Evolutionary conservation across 1,284 basidiomycete species (phyloP).

Genomic region (Phellopilus nigrolimitatus): DNA sequence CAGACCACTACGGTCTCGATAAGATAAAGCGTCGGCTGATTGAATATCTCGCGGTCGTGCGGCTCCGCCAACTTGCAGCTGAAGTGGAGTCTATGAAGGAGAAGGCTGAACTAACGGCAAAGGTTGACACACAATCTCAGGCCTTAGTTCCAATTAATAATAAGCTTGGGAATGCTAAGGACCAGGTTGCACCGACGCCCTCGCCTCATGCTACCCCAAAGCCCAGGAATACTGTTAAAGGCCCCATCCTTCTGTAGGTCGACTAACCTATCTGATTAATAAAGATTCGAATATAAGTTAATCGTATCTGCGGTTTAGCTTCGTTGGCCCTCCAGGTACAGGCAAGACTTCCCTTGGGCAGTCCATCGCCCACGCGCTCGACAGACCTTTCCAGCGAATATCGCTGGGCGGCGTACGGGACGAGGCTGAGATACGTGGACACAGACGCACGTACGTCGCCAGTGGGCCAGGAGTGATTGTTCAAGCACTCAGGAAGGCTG

Average conservation of each 20-base stretch:
- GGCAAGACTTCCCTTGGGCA: slow-evolving; percentile 86
- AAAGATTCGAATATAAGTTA: too few species aligned
- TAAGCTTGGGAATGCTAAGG: slow-evolving; percentile 7
- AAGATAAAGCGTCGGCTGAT: slow-evolving; percentile 88
- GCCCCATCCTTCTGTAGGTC: slow-evolving; percentile 76
- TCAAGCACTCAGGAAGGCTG: slow-evolving; percentile 84
- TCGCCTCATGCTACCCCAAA: slow-evolving; percentile 16
- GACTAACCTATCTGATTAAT: too few species aligned
- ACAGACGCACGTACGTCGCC: slow-evolving; percentile 87
- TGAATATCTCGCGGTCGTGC: slow-evolving; percentile 85
- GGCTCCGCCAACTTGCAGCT: slow-evolving; percentile 62
- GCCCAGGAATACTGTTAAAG: slow-evolving; percentile 49
- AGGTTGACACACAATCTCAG: slow-evolving; percentile 14
- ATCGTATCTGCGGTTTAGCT: slow-evolving; percentile 35
- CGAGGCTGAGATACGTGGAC: slow-evolving; percentile 87
- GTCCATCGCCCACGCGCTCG: slow-evolving; percentile 79
- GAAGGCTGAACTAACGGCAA: slow-evolving; percentile 33
- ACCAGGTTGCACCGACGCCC: slow-evolving; percentile 13
- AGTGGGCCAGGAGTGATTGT: slow-evolving; percentile 84
- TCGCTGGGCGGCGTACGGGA: slow-evolving; percentile 90
- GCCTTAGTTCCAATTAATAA: slow-evolving; percentile 6
- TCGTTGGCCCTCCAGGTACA: slow-evolving; percentile 79
- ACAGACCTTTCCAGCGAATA: slow-evolving; percentile 86
- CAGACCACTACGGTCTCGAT: slow-evolving; percentile 85
- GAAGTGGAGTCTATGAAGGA: slow-evolving; percentile 26